Base-by-base conservation (phyloP, 495 filamentous ascomycete genomes). In the Aspergillus asperescens region DNA sequence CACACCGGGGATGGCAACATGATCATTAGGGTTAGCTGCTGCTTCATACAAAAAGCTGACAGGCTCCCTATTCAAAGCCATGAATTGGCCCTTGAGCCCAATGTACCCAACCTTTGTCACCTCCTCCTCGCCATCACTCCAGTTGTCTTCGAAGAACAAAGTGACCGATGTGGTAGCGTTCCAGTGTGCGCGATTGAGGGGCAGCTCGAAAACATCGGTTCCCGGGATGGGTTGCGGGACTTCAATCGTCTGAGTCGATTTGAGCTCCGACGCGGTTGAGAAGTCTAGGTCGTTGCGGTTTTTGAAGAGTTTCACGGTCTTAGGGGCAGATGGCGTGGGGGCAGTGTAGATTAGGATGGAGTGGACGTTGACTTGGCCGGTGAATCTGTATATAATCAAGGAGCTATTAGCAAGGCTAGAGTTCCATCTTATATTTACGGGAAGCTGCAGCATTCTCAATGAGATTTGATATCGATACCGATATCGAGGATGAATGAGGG, bases 51-150 rank as follows among this genome's bases (percentile, higher is more conserved):
- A 57, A 56, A 96, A 87, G 52, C 85, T 87, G 4, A 86, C 71
- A 12, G 93, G 89, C 63, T 94, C 90, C 38, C 86, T 78, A 16
- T 84, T 90, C 60, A 95, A 65, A 61, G 83, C 81, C 81, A 90
- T 88, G 72, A 88, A 96, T 61, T 95, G 87, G 25, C 93, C 93
- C 68, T 88, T 90, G 73, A 98, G 96, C 0, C 89, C 93, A 48
- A 98, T 55, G 67, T 95, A 98, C 39, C 75, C 82, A 2, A 97
- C 67, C 29, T 83, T 76, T 18, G 88, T 92, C 46, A 86, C 80
- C 49, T 94, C 87, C 50, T 89, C 87, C 13, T 87, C 85, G 0
- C 76, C 81, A 44, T 79, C 76, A 29, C 75, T 77, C 75, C 77
- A 76, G 34, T 81, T 80, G 27, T 80, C 74, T 57, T 85, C 85